A percentile compares a stretch with the other conserved stretches of the same genome.
These are phyloP conservation scores for Penicillium ochrochloron DNA, from an alignment of 495 filamentous ascomycete genomes.

Conservation along the genomic window DNA sequence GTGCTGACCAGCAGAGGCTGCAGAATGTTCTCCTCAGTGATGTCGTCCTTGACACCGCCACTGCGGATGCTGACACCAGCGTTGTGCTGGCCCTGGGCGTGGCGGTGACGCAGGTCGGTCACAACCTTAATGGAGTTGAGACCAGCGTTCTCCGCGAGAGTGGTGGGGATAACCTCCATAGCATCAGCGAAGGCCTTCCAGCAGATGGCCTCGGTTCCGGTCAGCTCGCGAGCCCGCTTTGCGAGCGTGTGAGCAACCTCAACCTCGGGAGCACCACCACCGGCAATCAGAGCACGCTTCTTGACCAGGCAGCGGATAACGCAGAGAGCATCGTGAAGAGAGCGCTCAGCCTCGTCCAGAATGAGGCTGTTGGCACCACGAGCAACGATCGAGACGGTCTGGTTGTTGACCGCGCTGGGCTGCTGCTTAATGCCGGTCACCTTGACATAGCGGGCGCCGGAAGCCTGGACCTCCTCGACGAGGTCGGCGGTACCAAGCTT, in stretches of 20 bases:
- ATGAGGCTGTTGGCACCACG: conserved; percentile 94
- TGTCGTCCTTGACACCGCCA: conserved; percentile 92
- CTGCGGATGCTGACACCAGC: conserved; percentile 97
- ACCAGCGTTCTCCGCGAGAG: conserved; percentile 94
- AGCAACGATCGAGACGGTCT: conserved; percentile 92
- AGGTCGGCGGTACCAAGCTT: conserved; percentile 97
- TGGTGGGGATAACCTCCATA: conserved; percentile 96
- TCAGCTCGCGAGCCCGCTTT: conserved; percentile 78
- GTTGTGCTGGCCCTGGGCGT: conserved; percentile 92
- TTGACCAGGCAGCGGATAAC: conserved; percentile 98
- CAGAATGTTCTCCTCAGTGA: conserved; percentile 95
- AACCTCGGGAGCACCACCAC: conserved; percentile 94
- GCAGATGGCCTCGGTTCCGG: conserved; percentile 94
- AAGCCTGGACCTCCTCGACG: conserved; percentile 86
- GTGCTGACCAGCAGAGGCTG: conserved; percentile 96
- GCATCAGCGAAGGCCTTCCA: conserved; percentile 98
- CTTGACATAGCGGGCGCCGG: conserved; percentile 90
- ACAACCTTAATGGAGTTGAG: conserved; percentile 98
- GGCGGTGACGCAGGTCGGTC: conserved; percentile 91
- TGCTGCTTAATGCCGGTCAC: conserved; percentile 82
- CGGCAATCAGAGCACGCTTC: conserved; percentile 96
- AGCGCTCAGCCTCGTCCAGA: conserved; percentile 94
- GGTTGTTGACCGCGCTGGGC: conserved; percentile 59
- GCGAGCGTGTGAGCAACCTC: conserved; percentile 84
- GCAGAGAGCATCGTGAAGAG: conserved; percentile 94